Percentiles rank a stretch among this genome's conserved stretches.
Conservation (phyloP, 2,329 filamentous ascomycete species). For the Pseudogymnoascus sp. region DNA sequence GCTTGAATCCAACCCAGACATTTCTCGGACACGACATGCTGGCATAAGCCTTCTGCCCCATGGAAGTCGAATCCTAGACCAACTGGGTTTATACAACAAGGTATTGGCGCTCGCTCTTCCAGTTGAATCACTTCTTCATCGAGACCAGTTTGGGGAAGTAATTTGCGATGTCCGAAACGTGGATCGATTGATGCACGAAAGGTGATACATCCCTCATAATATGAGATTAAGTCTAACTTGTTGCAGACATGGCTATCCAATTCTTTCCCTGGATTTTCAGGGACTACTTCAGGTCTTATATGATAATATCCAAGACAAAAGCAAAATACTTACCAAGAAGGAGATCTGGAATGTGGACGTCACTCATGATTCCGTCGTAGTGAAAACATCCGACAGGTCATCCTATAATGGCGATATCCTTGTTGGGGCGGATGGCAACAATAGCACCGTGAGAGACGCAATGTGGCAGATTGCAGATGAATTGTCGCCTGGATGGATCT, state of each 20-base stretch:
- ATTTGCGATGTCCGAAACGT: neutral
- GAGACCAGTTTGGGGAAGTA: neutral
- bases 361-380: conserved; percentile 24
- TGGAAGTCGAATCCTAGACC: conserved; percentile 39
- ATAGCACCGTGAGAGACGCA: conserved; percentile 32
- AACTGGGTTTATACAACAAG: conserved; percentile 35
- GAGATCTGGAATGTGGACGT: conserved; percentile 25
- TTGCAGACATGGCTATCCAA: conserved; percentile 24
- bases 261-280: conserved; percentile 33
- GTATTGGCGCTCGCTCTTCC: neutral
- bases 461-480: conserved; percentile 24
- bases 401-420: conserved; percentile 30
- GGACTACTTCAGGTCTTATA: conserved; percentile 30
- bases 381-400: conserved; percentile 28
- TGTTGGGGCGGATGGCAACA: conserved; percentile 36
- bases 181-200: neutral
- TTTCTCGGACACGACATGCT: conserved; percentile 39
- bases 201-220: neutral
- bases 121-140: neutral
- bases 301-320: conserved; percentile 29
- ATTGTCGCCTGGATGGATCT: conserved; percentile 23
- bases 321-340: conserved; percentile 27
- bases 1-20: conserved; percentile 35
- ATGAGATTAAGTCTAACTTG: neutral
- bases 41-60: conserved; percentile 37